Percentiles rank a stretch among this genome's conserved stretches.
These are phyloP conservation scores for Microcyclospora pomicola DNA, from an alignment of 2,329 filamentous ascomycete species.

Conservation along the genomic window DNA sequence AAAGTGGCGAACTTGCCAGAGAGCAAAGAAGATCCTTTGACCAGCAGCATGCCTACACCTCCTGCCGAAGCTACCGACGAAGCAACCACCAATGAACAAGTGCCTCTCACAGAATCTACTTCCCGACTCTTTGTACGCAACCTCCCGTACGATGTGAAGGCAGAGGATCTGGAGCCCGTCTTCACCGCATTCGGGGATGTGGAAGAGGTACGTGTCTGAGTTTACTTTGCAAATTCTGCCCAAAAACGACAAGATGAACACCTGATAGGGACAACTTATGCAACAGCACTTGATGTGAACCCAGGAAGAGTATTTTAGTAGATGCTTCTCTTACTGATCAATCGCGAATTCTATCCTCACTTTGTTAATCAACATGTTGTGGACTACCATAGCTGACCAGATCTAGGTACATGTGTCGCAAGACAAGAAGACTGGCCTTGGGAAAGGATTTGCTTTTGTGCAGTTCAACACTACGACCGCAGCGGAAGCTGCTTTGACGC, in stretches of 20 bases:
- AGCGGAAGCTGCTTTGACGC: constrained; percentile 65
- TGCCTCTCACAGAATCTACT: constrained; percentile 52
- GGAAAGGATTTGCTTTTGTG: constrained; percentile 84
- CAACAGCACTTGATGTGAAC: constrained; percentile 75
- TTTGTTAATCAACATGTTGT: background rate
- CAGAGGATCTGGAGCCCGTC: constrained; percentile 59
- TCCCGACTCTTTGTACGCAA: constrained; percentile 81
- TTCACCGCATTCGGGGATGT: constrained; percentile 63
- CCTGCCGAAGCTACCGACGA: constrained; percentile 20
- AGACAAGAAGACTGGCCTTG: constrained; percentile 52
- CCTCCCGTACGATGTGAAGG: constrained; percentile 63
- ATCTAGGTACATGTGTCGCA: constrained; percentile 72
- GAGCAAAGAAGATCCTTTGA: constrained; percentile 14
- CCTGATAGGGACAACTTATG: constrained; percentile 99
- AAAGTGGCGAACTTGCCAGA: constrained; percentile 4
- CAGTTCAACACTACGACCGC: constrained; percentile 59
- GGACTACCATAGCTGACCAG: constrained; percentile 3
- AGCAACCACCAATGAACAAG: constrained; percentile 27
- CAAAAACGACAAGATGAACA: constrained; percentile 64
- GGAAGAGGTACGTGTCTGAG: constrained; percentile 61
- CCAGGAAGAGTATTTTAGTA: constrained; percentile 99
- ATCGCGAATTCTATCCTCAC: constrained; percentile 2
- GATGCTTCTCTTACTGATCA: constrained; percentile 68
- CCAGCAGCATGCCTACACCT: constrained; percentile 12
- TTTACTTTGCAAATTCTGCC: constrained; percentile 12